phyloP scores from a whole-genome alignment of 768 basidiomycete genomes.

The Infundibulicybe gibba region DNA sequence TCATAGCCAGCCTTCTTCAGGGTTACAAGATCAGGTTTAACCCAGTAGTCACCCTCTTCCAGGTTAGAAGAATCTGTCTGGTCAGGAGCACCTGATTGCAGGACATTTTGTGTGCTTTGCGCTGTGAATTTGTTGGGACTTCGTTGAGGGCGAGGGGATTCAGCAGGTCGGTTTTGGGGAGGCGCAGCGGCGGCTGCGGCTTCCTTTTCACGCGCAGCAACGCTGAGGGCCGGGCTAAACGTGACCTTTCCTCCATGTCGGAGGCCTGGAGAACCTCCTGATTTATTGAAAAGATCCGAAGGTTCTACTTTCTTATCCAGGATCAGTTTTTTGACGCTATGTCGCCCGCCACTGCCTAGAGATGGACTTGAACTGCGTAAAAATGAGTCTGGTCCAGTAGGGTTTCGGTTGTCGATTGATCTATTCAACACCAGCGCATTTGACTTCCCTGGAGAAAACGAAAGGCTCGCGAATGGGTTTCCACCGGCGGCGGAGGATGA shows the following conservation, averaged over 20 bases:
- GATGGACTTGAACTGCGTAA: constrained; percentile 58
- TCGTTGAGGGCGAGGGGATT: constrained; percentile 30
- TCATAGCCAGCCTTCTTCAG: constrained; percentile 71
- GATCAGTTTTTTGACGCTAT: constrained; percentile 92
- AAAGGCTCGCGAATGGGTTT: constrained; percentile 35
- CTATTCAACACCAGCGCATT: constrained; percentile 52
- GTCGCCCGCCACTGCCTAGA: constrained; percentile 63
- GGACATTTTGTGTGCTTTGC: constrained; percentile 24
- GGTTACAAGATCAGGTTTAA: constrained; percentile 71
- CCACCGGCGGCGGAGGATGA: constrained; percentile 30
- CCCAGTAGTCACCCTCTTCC: constrained; percentile 90
- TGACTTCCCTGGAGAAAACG: constrained; percentile 52
- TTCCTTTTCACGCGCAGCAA: constrained; percentile 75
- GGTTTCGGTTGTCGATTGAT: constrained; percentile 37
- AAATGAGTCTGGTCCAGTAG: constrained; percentile 56
- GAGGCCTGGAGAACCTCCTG: constrained; percentile 40
- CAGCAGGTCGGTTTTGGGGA: constrained; percentile 31
- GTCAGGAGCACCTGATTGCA: constrained; percentile 16
- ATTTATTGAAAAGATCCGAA: constrained; percentile 59
- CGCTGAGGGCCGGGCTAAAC: constrained; percentile 73
- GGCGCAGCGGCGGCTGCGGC: constrained; percentile 33
- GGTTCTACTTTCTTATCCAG: constrained; percentile 83
- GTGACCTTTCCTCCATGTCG: constrained; percentile 51
- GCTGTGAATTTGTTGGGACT: constrained; percentile 39
- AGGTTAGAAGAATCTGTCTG: constrained; percentile 34